These are phyloP conservation scores for Phytomonas sp. DNA, from an alignment of 208 protist genomes.

Conservation along the genomic window DNA sequence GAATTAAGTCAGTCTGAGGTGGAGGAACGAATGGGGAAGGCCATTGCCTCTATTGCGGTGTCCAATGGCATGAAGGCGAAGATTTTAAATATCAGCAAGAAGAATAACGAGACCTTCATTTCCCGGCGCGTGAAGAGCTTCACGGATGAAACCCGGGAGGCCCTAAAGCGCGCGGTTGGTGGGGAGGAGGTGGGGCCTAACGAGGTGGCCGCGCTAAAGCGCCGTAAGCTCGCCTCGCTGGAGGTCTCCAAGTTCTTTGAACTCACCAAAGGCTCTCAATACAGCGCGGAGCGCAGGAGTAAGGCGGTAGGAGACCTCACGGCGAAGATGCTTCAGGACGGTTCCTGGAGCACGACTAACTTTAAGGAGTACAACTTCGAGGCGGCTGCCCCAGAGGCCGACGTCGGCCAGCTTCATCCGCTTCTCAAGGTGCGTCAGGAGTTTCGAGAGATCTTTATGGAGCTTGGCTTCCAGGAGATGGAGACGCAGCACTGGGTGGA, in stretches of 20 bases:
- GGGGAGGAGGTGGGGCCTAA: slow-evolving; percentile 36
- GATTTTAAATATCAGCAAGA: slow-evolving; percentile 87
- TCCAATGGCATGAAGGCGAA: slow-evolving; percentile 91
- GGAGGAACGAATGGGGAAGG: slow-evolving; percentile 48
- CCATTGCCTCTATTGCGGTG: slow-evolving; percentile 63
- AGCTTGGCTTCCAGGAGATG: slow-evolving; percentile 99
- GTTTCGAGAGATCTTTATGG: slow-evolving; percentile 99
- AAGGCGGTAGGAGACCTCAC: slow-evolving; percentile 91
- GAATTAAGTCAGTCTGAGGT: slow-evolving; percentile 38
- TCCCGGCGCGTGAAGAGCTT: slow-evolving; percentile 29
- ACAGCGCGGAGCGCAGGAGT: slow-evolving; percentile 40
- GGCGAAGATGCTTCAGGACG: slow-evolving; percentile 89
- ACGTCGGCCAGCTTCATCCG: slow-evolving; percentile 95
- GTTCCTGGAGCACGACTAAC: slow-evolving; percentile 88
- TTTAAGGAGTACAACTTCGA: slow-evolving; percentile 98
- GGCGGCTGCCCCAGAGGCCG: slow-evolving; percentile 82
- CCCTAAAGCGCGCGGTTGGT: slow-evolving; percentile 22
- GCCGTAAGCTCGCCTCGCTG: slow-evolving; percentile 86
- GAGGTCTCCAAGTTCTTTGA: slow-evolving; percentile 75
- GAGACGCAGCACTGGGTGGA: slow-evolving; percentile 98
- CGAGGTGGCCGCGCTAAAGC: slow-evolving; percentile 81
- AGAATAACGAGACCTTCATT: slow-evolving; percentile 40
- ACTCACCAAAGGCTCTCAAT: slow-evolving; percentile 73
- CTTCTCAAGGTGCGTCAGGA: slow-evolving; percentile 97
- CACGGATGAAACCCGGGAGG: slow-evolving; percentile 30